A percentile compares a stretch with the other conserved stretches of the same genome.
Conservation (phyloP, 2,329 filamentous ascomycete genomes). For the Aspergillus piperis region DNA sequence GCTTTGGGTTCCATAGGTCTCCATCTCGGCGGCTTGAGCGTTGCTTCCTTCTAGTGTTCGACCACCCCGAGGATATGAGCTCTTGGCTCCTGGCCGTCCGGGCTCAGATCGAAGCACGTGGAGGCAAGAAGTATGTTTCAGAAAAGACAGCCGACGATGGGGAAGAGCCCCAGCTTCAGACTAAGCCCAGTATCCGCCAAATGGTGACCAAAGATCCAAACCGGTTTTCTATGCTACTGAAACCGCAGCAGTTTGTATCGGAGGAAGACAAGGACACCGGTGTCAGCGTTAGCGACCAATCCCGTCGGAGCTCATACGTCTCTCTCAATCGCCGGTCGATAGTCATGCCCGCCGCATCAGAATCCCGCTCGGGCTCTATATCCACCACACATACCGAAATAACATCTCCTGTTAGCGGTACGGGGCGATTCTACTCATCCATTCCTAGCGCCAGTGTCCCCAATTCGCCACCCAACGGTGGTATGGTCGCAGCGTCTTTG, state of each 20-base stretch:
- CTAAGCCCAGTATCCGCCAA: conserved; percentile 33
- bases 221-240: conserved; percentile 34
- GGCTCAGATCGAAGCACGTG: conserved; percentile 48
- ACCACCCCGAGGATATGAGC: conserved; percentile 47
- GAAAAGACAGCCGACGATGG: conserved; percentile 39
- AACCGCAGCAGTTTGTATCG: conserved; percentile 27
- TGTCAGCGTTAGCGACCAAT: conserved; percentile 24
- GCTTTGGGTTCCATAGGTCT: conserved; percentile 41
- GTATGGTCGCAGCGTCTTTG: conserved; percentile 15
- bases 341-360: conserved; percentile 19
- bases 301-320: conserved; percentile 31
- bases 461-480: conserved; percentile 20
- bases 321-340: conserved; percentile 34
- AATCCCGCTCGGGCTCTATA: conserved; percentile 32
- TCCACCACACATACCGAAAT: conserved; percentile 32
- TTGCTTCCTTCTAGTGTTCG: conserved; percentile 48
- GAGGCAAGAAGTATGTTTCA: conserved; percentile 47
- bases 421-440: conserved; percentile 22
- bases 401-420: conserved; percentile 14
- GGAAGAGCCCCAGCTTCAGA: conserved; percentile 27
- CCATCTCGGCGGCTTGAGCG: conserved; percentile 38
- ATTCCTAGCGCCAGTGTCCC: conserved; percentile 19
- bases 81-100: conserved; percentile 48
- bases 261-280: conserved; percentile 30
- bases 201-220: conserved; percentile 39